These are phyloP conservation scores for Colletotrichum orbiculare DNA, from an alignment of 2,329 filamentous ascomycete genomes.

Conservation along the genomic window DNA sequence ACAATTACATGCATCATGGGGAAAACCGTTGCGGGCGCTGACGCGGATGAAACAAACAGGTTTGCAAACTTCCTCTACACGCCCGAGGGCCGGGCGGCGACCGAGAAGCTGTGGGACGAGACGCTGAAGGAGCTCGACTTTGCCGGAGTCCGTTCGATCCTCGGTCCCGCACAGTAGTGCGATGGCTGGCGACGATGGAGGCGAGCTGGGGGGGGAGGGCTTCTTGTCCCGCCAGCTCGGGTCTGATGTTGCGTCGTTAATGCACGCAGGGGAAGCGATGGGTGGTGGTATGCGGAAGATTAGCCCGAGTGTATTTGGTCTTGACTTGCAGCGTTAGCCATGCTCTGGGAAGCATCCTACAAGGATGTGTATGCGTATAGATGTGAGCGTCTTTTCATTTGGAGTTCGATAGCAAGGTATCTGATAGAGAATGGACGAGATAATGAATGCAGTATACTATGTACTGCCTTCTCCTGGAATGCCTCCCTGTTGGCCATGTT, in stretches of 20 bases:
- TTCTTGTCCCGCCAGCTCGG: constrained; percentile 1
- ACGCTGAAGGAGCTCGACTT: constrained; percentile 38
- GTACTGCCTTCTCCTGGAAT: too few relatives aligned
- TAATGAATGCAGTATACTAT: too few relatives aligned
- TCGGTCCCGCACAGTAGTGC: constrained; percentile 8
- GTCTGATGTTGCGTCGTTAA: background rate
- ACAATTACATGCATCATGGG: background rate
- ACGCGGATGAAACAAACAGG: constrained; percentile 41
- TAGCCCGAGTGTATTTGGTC: too few relatives aligned
- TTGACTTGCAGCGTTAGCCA: too few relatives aligned
- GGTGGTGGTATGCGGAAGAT: constrained; percentile 10
- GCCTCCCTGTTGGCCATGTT: too few relatives aligned
- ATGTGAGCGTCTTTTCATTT: too few relatives aligned
- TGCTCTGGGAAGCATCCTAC: too few relatives aligned
- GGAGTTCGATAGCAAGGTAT: too few relatives aligned
- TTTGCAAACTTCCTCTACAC: constrained; percentile 34
- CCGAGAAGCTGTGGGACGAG: constrained; percentile 36
- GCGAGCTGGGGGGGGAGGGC: background rate
- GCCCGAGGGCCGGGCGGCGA: constrained; percentile 18
- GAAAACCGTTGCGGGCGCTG: background rate
- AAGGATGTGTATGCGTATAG: too few relatives aligned
- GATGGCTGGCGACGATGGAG: background rate
- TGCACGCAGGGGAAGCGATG: background rate
- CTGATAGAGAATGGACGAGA: too few relatives aligned
- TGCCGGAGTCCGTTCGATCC: constrained; percentile 36